Evolutionary conservation across 345 rosid genomes (phyloP), one percentile per base, ranked within the genome.

Genomic region (Camelina neglecta): DNA sequence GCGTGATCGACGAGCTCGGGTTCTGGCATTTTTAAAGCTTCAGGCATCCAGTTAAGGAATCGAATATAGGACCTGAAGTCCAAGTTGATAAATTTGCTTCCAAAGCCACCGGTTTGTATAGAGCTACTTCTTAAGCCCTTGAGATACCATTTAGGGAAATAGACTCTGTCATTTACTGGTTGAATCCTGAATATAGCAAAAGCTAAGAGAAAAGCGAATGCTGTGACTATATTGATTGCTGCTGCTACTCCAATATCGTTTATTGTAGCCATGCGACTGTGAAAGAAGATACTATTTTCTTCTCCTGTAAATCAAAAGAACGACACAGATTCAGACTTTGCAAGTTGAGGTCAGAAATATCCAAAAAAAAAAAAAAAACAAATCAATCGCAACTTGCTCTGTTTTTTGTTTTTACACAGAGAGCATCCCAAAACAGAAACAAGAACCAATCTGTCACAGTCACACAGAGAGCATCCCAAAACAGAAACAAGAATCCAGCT

Each of bases 41-140:
- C 97, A 16, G 94, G 95, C 96, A 94, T 94, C 98, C 98, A 94
- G 73, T 77, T 86, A 10, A 94, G 85, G 81, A 94, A 94, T 67
- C 81, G 76, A 44, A 77, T 24, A 51, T 94, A 94, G 1, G 91
- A 90, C 67, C 90, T 79, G 49, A 92, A 81, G 83, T 94, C 96
- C 57, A 89, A 66, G 72, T 94, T 94, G 69, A 94, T 84, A 29
- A 90, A 81, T 56, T 86, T 92, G 80, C 93, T 84, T 7, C 66
- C 90, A 45, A 87, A 79, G 21, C 95, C 87, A 38, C 96, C 91
- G 0, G 79, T 65, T n/a, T 81, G 78, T 51, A 83, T 42, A 15
- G 95, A 92, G 69, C 93, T 89, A 76, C 69, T 75, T 85, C 98
- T 87, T 62, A 92, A 69, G 11, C 97, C 97, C 65, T 84, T 94